Conservation (phyloP, 257 asterid genomes). For the Plantago major region DNA sequence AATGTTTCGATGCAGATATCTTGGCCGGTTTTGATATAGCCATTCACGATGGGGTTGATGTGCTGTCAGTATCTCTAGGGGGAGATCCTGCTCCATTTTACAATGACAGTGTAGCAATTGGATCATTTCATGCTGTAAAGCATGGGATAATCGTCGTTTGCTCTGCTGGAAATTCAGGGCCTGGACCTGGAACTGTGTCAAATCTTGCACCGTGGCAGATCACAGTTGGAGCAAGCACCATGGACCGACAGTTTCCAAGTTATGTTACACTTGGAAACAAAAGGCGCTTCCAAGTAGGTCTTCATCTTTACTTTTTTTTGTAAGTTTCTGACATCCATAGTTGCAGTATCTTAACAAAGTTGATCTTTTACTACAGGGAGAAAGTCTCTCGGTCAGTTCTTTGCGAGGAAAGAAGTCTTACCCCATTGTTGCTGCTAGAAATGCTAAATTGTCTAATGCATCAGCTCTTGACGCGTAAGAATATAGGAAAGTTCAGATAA, state of each 20-base stretch:
- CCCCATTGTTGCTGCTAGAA: constrained; percentile 45
- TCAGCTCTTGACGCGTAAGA: constrained; percentile 64
- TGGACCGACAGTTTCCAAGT: constrained; percentile 69
- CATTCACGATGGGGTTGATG: constrained; percentile 90
- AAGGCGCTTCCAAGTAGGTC: constrained; percentile 39
- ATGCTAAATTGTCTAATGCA: constrained; percentile 49
- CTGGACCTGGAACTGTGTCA: constrained; percentile 49
- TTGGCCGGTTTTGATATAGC: constrained; percentile 82
- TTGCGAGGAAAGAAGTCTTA: constrained; percentile 35
- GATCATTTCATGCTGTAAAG: constrained; percentile 81
- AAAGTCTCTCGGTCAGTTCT: constrained; percentile 55
- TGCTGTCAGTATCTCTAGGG: constrained; percentile 82
- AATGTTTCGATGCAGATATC: constrained; percentile 85
- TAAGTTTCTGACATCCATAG: background rate
- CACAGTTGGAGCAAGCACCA: constrained; percentile 87
- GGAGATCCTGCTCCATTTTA: constrained; percentile 53
- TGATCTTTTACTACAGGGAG: constrained; percentile 45
- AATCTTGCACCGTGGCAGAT: constrained; percentile 88
- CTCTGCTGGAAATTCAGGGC: constrained; percentile 95
- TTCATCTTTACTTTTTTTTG: background rate
- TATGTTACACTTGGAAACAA: constrained; percentile 55
- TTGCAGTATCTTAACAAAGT: background rate
- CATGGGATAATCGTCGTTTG: constrained; percentile 70
- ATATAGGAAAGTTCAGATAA: background rate
- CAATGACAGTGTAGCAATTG: constrained; percentile 75